Evolutionary conservation across 2,329 filamentous ascomycete species (phyloP).

Genomic region (Graphilbum sp.): DNA sequence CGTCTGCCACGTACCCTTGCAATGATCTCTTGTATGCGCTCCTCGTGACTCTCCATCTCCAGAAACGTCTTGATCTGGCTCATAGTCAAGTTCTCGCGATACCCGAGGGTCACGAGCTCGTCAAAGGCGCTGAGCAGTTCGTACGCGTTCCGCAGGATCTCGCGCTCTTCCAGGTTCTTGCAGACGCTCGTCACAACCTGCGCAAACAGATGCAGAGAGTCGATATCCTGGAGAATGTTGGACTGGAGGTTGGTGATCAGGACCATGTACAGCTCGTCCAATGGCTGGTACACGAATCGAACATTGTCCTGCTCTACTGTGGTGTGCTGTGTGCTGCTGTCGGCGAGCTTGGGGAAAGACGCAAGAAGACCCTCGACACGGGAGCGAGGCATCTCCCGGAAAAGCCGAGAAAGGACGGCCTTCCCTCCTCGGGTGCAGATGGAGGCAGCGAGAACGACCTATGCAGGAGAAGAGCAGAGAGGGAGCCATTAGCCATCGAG

Average conservation of each 20-base stretch:
- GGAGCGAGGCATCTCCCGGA: conserved; percentile 92
- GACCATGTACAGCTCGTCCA: conserved; percentile 99
- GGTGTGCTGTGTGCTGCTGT: conserved; percentile 91
- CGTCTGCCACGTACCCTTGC: conserved; percentile 41
- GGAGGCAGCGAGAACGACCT: conserved; percentile 97
- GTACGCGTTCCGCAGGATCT: conserved; percentile 89
- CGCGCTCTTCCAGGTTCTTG: conserved; percentile 87
- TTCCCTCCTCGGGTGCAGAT: conserved; percentile 98
- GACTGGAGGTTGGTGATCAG: conserved; percentile 98
- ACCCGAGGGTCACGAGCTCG: conserved; percentile 88
- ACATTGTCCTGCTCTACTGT: conserved; percentile 99
- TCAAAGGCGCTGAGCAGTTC: conserved; percentile 94
- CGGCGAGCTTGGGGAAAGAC: conserved; percentile 93
- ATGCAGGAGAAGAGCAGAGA: not conserved
- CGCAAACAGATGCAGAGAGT: conserved; percentile 92
- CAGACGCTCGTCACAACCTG: conserved; percentile 95
- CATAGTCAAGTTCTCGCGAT: conserved; percentile 89
- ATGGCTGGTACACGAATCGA: conserved; percentile 95
- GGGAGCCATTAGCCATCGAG: not conserved
- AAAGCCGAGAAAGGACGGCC: conserved; percentile 93
- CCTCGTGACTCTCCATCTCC: conserved; percentile 98
- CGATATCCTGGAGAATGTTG: conserved; percentile 98
- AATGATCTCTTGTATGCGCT: conserved; percentile 97
- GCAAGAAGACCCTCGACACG: conserved; percentile 92
- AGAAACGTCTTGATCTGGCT: conserved; percentile 98